A percentile compares a stretch with the other conserved stretches of the same genome.
Conservation (phyloP, 495 filamentous ascomycete species). For the Penicillium samsonianum region DNA sequence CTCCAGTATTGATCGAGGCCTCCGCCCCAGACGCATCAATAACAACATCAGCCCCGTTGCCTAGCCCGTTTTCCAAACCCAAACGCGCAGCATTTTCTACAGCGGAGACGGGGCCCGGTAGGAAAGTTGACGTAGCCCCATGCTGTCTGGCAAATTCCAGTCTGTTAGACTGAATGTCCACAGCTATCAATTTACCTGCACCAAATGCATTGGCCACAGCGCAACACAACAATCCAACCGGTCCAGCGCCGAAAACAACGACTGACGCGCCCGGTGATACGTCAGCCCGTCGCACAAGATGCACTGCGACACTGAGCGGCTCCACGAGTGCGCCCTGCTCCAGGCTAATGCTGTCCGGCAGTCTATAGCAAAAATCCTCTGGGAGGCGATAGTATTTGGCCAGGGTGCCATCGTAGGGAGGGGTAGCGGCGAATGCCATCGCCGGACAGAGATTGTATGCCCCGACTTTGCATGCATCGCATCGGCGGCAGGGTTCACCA, state of each 20-base stretch:
- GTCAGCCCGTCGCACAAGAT: slow-evolving; percentile 40
- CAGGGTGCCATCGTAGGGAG: slow-evolving; percentile 70
- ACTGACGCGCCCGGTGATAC: slow-evolving; percentile 33
- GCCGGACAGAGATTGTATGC: slow-evolving; percentile 75
- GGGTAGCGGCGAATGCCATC: slow-evolving; percentile 76
- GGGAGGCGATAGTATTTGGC: slow-evolving; percentile 71
- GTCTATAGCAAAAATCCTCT: slow-evolving; percentile 76
- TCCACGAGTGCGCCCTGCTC: slow-evolving; percentile 83
- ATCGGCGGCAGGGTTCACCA: slow-evolving; percentile 70
- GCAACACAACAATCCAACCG: slow-evolving; percentile 43
- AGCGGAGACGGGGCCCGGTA: not conserved
- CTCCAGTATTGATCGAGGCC: slow-evolving; percentile 66
- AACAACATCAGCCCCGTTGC: slow-evolving; percentile 64
- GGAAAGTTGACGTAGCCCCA: not conserved
- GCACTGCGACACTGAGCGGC: slow-evolving; percentile 76
- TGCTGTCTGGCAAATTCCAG: slow-evolving; percentile 40
- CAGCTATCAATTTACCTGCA: slow-evolving; percentile 38
- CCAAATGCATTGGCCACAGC: slow-evolving; percentile 42
- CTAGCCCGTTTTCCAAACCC: slow-evolving; percentile 33
- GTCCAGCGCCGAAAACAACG: slow-evolving; percentile 41
- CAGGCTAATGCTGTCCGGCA: slow-evolving; percentile 64
- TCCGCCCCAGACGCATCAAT: slow-evolving; percentile 81
- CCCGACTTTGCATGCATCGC: slow-evolving; percentile 63
- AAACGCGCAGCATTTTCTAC: not conserved
- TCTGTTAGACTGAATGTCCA: slow-evolving; percentile 42